Evolutionary conservation across 2,329 filamentous ascomycete species (phyloP).

Genomic region (Chaetomium globosum): DNA sequence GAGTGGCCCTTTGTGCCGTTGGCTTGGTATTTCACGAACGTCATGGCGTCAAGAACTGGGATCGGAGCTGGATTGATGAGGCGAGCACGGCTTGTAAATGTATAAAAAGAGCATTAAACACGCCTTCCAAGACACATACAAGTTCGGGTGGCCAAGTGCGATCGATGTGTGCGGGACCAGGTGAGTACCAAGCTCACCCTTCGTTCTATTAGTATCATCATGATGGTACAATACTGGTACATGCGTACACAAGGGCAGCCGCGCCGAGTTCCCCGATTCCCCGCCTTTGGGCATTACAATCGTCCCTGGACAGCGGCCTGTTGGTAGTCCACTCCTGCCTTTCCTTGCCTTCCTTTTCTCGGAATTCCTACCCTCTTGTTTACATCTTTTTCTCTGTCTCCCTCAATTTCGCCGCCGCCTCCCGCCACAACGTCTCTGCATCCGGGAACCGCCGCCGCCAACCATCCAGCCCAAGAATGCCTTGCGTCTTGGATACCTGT

Average conservation of each 20-base stretch:
- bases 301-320: no score
- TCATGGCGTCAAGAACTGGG: slow-evolving; percentile 23
- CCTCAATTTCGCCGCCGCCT: neutral
- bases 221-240: neutral
- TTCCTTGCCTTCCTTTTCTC: neutral
- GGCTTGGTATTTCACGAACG: slow-evolving; percentile 16
- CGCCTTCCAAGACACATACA: slow-evolving; percentile 1
- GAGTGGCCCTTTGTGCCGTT: slow-evolving; percentile 14
- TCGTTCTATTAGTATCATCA: neutral
- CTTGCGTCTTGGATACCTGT: slow-evolving; percentile 40
- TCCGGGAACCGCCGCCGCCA: slow-evolving; percentile 41
- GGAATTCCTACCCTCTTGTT: neutral
- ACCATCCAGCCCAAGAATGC: slow-evolving; percentile 64
- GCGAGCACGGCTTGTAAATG: slow-evolving; percentile 34
- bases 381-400: neutral
- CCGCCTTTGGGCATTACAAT: neutral
- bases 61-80: slow-evolving; percentile 2
- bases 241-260: neutral
- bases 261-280: neutral
- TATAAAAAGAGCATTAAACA: slow-evolving; percentile 30
- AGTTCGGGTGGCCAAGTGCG: neutral
- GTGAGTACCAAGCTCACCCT: neutral
- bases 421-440: neutral
- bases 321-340: no score
- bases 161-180: neutral